phyloP scores from a whole-genome alignment of 768 basidiomycete genomes.

The Lyophyllum shimeji region DNA sequence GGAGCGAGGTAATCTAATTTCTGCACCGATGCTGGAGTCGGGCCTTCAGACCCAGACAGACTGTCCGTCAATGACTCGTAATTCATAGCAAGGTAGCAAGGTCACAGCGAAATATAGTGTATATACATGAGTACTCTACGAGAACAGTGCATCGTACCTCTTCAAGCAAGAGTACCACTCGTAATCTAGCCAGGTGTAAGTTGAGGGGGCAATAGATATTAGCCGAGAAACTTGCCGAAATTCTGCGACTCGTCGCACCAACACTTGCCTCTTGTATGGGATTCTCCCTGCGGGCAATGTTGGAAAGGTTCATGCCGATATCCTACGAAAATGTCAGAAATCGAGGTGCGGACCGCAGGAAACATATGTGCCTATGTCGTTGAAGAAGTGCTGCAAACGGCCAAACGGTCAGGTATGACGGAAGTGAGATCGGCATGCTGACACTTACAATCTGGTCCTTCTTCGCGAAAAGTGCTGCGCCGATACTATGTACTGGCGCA shows the following conservation, averaged over 20 bases:
- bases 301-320: constrained; percentile 95
- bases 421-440: not conserved
- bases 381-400: constrained; percentile 75
- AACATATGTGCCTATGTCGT: constrained; percentile 65
- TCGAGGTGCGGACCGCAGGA: not conserved
- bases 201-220: not conserved
- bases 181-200: constrained; percentile 47
- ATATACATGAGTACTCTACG: constrained; percentile 13
- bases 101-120: not conserved
- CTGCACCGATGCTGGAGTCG: not conserved
- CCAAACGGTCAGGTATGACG: not conserved
- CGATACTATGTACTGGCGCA: constrained; percentile 88
- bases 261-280: constrained; percentile 78
- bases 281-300: constrained; percentile 81
- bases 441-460: constrained; percentile 75
- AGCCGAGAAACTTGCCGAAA: constrained; percentile 52
- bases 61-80: not conserved
- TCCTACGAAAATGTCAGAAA: constrained; percentile 22
- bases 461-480: constrained; percentile 82
- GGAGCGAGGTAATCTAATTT: not conserved
- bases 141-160: constrained; percentile 67
- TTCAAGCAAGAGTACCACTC: constrained; percentile 90
- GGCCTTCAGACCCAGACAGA: not conserved
- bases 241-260: constrained; percentile 79
- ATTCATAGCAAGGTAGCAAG: constrained; percentile 4